Conservation (phyloP, 495 filamentous ascomycete genomes). For the Saxophila tyrrhenica region DNA sequence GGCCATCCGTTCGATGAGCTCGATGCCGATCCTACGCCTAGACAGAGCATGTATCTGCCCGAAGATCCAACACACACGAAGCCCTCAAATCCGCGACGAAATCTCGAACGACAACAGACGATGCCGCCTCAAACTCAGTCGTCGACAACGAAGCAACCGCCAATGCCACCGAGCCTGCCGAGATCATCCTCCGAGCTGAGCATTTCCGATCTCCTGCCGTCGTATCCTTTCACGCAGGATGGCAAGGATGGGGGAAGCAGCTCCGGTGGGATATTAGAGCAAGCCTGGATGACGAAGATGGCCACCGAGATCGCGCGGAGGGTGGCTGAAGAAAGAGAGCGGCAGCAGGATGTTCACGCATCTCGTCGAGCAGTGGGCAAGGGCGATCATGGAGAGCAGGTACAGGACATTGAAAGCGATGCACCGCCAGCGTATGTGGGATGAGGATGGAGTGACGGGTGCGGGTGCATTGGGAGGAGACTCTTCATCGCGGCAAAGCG, state of each 20-base stretch:
- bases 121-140: constrained; percentile 10
- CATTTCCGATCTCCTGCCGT: constrained; percentile 4
- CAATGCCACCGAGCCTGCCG: neutral
- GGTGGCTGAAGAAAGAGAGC: constrained; percentile 59
- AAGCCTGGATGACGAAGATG: constrained; percentile 83
- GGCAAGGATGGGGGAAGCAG: neutral
- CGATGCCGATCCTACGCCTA: constrained; percentile 11
- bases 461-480: neutral
- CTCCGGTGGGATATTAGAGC: constrained; percentile 54
- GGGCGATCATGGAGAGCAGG: no score
- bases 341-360: constrained; percentile 3
- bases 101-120: neutral
- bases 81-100: neutral
- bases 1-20: neutral
- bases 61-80: neutral
- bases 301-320: constrained; percentile 79
- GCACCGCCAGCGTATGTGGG: constrained; percentile 16
- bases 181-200: constrained; percentile 16
- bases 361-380: neutral
- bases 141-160: neutral
- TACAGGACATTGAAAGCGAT: no score
- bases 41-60: constrained; percentile 14
- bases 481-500: neutral
- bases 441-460: neutral
- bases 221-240: neutral